Evolutionary conservation across 805 yeast species (phyloP).

Genomic region (Barnettozyma wickerhamii): DNA sequence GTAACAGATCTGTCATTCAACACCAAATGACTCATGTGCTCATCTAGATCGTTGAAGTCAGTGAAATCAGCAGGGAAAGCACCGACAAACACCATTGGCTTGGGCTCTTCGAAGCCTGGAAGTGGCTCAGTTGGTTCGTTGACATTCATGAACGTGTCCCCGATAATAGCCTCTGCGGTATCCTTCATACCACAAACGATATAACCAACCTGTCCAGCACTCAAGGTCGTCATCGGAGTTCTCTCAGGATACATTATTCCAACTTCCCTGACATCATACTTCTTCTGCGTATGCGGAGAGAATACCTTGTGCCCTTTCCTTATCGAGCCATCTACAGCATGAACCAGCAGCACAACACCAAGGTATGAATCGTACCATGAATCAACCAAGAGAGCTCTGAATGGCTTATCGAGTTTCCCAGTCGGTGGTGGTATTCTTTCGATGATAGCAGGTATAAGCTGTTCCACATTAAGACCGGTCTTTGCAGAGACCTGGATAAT

Average conservation of each 20-base stretch:
- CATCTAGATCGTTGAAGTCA: slow-evolving; percentile 85
- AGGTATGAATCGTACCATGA: slow-evolving; percentile 95
- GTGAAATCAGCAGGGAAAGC: slow-evolving; percentile 96
- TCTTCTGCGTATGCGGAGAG: slow-evolving; percentile 71
- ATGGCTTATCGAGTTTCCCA: slow-evolving; percentile 49
- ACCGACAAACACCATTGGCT: slow-evolving; percentile 98
- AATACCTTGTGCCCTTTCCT: slow-evolving; percentile 69
- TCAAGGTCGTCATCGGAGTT: slow-evolving; percentile 53
- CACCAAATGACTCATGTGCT: slow-evolving; percentile 81
- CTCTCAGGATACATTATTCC: slow-evolving; percentile 96
- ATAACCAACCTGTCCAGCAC: slow-evolving; percentile 94
- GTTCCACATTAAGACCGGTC: slow-evolving; percentile 76
- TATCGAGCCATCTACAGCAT: slow-evolving; percentile 79
- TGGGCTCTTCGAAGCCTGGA: slow-evolving; percentile 94
- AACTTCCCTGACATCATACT: slow-evolving; percentile 85
- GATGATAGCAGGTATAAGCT: slow-evolving; percentile 76
- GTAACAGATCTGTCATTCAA: slow-evolving; percentile 91
- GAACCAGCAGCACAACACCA: slow-evolving; percentile 84
- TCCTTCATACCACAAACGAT: slow-evolving; percentile 92
- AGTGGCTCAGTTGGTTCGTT: slow-evolving; percentile 65
- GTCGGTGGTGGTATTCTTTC: slow-evolving; percentile 77
- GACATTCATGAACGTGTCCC: slow-evolving; percentile 77
- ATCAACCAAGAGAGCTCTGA: slow-evolving; percentile 82
- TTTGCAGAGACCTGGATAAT: slow-evolving; percentile 88
- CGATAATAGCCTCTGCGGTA: slow-evolving; percentile 80